These are phyloP conservation scores for Paracoccidioides brasiliensis DNA, from an alignment of 2,329 filamentous ascomycete genomes.

Conservation along the genomic window DNA sequence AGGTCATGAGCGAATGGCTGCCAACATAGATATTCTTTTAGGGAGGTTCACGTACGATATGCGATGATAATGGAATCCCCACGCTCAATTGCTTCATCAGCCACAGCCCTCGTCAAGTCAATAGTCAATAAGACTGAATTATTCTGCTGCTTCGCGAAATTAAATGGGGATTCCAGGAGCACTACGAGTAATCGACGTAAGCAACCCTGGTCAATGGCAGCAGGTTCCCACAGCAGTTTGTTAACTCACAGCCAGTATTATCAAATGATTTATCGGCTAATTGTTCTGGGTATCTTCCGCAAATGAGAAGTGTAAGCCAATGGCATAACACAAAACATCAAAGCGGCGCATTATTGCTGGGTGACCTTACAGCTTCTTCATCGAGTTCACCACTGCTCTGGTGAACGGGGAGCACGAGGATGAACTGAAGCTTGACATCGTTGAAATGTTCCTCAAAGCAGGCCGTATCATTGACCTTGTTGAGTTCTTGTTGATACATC, in stretches of 20 bases:
- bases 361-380: slow-evolving; percentile 60
- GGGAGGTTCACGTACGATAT: slow-evolving; percentile 54
- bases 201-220: neutral
- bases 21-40: neutral
- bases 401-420: slow-evolving; percentile 46
- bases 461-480: slow-evolving; percentile 7
- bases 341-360: neutral
- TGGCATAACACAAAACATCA: neutral
- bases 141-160: slow-evolving; percentile 41
- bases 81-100: slow-evolving; percentile 71
- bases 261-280: slow-evolving; percentile 87
- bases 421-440: slow-evolving; percentile 7
- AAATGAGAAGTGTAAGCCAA: slow-evolving; percentile 8
- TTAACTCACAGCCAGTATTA: slow-evolving; percentile 63
- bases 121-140: slow-evolving; percentile 71
- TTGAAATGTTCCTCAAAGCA: slow-evolving; percentile 5
- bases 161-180: slow-evolving; percentile 55
- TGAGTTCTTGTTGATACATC: neutral
- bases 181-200: slow-evolving; percentile 31
- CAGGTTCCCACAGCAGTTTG: neutral
- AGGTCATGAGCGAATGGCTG: neutral
- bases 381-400: slow-evolving; percentile 57
- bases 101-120: slow-evolving; percentile 79
- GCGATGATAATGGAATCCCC: slow-evolving; percentile 69
- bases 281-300: slow-evolving; percentile 65